A percentile compares a stretch with the other conserved stretches of the same genome.
Conservation (phyloP, 2,329 filamentous ascomycete genomes). For the Coniochaeta ligniaria region DNA sequence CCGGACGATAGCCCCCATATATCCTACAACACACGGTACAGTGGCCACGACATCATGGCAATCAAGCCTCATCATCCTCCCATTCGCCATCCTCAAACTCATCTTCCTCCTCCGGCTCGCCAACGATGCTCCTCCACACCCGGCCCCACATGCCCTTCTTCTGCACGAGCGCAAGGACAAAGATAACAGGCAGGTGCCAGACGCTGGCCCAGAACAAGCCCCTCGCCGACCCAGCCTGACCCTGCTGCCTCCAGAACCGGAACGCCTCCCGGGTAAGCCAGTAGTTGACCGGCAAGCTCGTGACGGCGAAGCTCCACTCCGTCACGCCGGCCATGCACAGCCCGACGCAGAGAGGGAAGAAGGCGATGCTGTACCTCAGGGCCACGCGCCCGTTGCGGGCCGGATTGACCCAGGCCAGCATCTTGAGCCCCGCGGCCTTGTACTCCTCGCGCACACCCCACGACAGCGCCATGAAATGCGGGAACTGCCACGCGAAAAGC, state of each 20-base stretch:
- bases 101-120: slow-evolving; percentile 47
- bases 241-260: slow-evolving; percentile 72
- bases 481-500: slow-evolving; percentile 94
- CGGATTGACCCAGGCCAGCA: slow-evolving; percentile 84
- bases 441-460: slow-evolving; percentile 90
- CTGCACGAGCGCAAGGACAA: slow-evolving; percentile 84
- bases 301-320: slow-evolving; percentile 75
- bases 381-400: slow-evolving; percentile 80
- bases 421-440: slow-evolving; percentile 57
- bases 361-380: slow-evolving; percentile 75
- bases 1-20: neutral
- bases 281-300: slow-evolving; percentile 73
- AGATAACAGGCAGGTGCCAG: slow-evolving; percentile 85
- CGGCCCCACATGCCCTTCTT: slow-evolving; percentile 90
- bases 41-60: neutral
- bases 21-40: neutral
- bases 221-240: slow-evolving; percentile 71
- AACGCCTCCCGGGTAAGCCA: slow-evolving; percentile 81
- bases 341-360: slow-evolving; percentile 78
- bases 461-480: slow-evolving; percentile 92
- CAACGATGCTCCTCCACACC: slow-evolving; percentile 64
- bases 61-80: slow-evolving; percentile 22
- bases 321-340: slow-evolving; percentile 77
- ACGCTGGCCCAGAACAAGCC: slow-evolving; percentile 95
- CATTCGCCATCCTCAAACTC: slow-evolving; percentile 30